Evolutionary conservation across 2,329 filamentous ascomycete species (phyloP), one percentile per base, ranked within the genome.

Genomic region (Mycocentrospora acerina): DNA sequence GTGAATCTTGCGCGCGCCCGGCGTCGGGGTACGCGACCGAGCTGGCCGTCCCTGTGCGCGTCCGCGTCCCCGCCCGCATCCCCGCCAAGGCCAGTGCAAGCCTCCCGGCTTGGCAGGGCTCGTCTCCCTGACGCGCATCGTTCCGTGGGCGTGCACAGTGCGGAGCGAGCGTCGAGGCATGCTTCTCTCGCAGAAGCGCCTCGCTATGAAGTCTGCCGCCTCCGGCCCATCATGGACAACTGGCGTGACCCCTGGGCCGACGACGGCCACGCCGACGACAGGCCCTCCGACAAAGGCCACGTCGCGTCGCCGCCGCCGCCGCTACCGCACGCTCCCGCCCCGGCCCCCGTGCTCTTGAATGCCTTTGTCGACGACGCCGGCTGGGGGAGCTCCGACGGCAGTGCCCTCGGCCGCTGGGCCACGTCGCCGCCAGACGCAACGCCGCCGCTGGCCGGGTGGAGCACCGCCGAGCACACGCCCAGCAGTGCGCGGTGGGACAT

Each of bases 191-290:
- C 44, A 51, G 47, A 51, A 44, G 47, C 46, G 39, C 42, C 56
- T 56, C 63, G 66, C 47, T 62, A 67, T 67, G 64, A 64, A 54
- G 62, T 54, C 48, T 57, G 43, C 47, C 34, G 55, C 42, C 39
- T 35, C 43, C 40, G 44, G 46, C 37, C 53, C 51, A 67, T 44
- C 40, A 69, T 69, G 66, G 66, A 69, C 59, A 59, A 67, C 50
- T 69, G 66, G 66, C 61, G 63, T 48, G 66, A 69, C 63, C 66
- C 66, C 53, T 69, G 66, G 66, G 64, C 64, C 45, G 63, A 67
- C 50, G 57, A 66, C 57, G 44, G 48, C 53, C 46, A 66, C 57
- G 46, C 49, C 52, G 46, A 50, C 40, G 41, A 42, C 40, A 46
- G 46, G 33, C 48, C 44, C 25, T 22, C 48, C 54, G 22, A 43